A percentile compares a stretch with the other conserved stretches of the same genome.
These are phyloP conservation scores for Umbelopsis ramanniana DNA, from an alignment of 192 early-diverging fungal species.

Conservation along the genomic window DNA sequence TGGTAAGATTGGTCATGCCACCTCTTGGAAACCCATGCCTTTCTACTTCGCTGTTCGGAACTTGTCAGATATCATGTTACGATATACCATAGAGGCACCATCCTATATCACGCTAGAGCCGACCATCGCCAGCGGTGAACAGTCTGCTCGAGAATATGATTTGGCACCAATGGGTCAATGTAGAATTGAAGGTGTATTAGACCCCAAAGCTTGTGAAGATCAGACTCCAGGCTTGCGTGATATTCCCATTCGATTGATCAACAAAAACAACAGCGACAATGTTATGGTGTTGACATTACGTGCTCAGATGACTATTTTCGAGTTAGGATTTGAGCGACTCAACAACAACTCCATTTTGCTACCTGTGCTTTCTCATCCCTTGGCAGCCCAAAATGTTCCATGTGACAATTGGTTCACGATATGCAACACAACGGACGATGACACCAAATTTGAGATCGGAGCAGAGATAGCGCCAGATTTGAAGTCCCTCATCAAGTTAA, in stretches of 20 bases:
- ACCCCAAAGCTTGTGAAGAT: slow-evolving; percentile 61
- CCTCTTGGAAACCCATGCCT: slow-evolving; percentile 65
- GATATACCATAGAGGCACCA: slow-evolving; percentile 58
- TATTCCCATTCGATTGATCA: slow-evolving; percentile 60
- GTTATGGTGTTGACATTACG: slow-evolving; percentile 52
- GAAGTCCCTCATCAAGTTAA: slow-evolving; percentile 62
- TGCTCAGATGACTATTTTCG: slow-evolving; percentile 68
- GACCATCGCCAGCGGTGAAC: slow-evolving; percentile 46
- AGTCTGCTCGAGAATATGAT: slow-evolving; percentile 38
- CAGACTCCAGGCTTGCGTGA: slow-evolving; percentile 51
- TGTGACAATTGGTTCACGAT: slow-evolving; percentile 88
- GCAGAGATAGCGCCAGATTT: slow-evolving; percentile 66
- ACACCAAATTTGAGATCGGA: slow-evolving; percentile 79
- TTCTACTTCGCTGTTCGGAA: slow-evolving; percentile 71
- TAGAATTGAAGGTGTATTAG: slow-evolving; percentile 61
- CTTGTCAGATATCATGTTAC: slow-evolving; percentile 61
- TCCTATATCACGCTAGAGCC: slow-evolving; percentile 38
- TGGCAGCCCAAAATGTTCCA: slow-evolving; percentile 53
- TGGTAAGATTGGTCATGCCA: slow-evolving; percentile 79
- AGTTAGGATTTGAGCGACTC: slow-evolving; percentile 76
- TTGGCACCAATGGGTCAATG: slow-evolving; percentile 12
- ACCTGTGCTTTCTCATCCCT: slow-evolving; percentile 74
- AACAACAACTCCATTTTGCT: slow-evolving; percentile 64
- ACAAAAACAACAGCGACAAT: slow-evolving; percentile 71
- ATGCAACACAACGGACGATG: slow-evolving; percentile 74